Base-by-base conservation (phyloP, 2,329 filamentous ascomycete genomes). In the Aspergillus ochraceoroseus region DNA sequence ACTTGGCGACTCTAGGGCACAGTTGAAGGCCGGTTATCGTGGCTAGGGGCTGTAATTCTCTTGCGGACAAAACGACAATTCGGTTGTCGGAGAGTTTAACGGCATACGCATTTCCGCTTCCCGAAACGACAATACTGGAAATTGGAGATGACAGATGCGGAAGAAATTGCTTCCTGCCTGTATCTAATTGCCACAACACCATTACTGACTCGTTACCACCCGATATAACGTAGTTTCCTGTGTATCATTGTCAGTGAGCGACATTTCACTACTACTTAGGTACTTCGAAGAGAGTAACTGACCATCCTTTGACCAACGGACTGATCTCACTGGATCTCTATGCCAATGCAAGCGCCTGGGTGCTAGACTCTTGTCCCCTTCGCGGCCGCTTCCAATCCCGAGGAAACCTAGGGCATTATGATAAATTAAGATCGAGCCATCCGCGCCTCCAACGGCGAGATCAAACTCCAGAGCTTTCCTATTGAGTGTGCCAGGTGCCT, bases 231-330 rank as follows among this genome's bases (percentile, higher is more conserved):
- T 98, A 98, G 59, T 95, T 88, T 35, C 87, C 86, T 92, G 52
- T 9, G 32, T 29, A 14, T 11, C n/a, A 11, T 70, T 46, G 70
- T 69, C 50, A 49, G 46, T 32, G 35, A 31, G 20, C 20, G 20
- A 18, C 15, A 31, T 36, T 23, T 27, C 26, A 31, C 3, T 20
- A 31, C 12, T 14, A 12, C n/a, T n/a, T n/a, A n/a, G n/a, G n/a
- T n/a, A n/a, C n/a, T 35, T 30, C 20, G 7, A 17, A 17, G 8
- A 7, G 6, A 14, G 33, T 5, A 47, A 47, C 46, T 51, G 75
- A 87, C 90, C 89, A 73, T 98, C 92, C 52, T 74, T 74, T 9
- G 92, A 95, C 85, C 89, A 96, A 64, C 92, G 94, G 43, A 95
- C 74, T 7, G 86, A 77, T 54, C 85, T 82, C 6, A 95, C 88